Base-by-base conservation (phyloP, 768 basidiomycete genomes). In the Boletus barrowsii region DNA sequence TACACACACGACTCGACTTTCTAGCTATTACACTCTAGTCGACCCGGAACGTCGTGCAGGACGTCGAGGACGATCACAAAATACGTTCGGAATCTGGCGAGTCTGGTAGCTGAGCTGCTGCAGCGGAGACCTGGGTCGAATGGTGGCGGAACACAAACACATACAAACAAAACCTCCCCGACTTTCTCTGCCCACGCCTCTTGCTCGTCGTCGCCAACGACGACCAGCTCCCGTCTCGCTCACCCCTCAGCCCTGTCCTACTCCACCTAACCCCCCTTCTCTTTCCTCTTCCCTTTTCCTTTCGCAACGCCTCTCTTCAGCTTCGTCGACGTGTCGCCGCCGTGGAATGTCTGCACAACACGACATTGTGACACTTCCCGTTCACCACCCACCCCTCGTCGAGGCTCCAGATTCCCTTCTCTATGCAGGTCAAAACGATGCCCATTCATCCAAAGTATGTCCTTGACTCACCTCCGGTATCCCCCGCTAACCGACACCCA, bases 301-400 rank as follows among this genome's bases (percentile, higher is more conserved):
- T 17, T 24, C 33, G 33, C 14, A 33, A 20, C 33, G 5, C 20
- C n/a, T 13, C 18, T 33, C 10, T 10, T 20, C 22, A 17, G 11
- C 15, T 36, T 37, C n/a, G 33, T 39, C 24, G 37, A 37, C 48
- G 15, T 39, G 24, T 15, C 24, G 8, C 32, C 30, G 35, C 10
- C 47, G 53, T 49, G 53, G 53, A 57, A 79, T 79, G 78, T 78
- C 77, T 62, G 58, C 66, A 47, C 62, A 73, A 42, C 69, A 68
- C 60, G 69, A 70, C 62, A 69, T 73, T 68, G 73, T 52, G 58
- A 68, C 68, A 45, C 61, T 59, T 40, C 32, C 36, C 29, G 20
- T 18, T 10, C 65, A 47, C 37, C 52, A 33, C 39, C 45, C 51
- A 3, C 43, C 52, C 39, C 76, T 78, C 50, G 78, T 83, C 57